Percentiles rank a stretch among this genome's conserved stretches.
These are phyloP conservation scores for Cadophora sp. DNA, from an alignment of 2,329 filamentous ascomycete genomes.

Conservation along the genomic window DNA sequence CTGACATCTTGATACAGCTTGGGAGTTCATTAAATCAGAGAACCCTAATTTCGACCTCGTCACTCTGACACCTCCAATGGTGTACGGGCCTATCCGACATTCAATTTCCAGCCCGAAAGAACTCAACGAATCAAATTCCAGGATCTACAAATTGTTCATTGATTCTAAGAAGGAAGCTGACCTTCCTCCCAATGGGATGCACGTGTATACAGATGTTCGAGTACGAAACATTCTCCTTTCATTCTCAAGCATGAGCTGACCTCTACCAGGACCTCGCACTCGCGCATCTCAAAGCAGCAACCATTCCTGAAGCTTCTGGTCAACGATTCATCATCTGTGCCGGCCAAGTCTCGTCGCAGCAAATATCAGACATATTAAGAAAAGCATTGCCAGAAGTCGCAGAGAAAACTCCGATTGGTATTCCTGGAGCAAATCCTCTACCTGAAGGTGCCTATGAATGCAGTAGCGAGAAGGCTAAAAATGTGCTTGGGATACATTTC, in stretches of 20 bases:
- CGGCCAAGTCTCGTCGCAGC: conserved; percentile 64
- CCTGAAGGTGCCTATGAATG: conserved; percentile 23
- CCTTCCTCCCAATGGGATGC: conserved; percentile 51
- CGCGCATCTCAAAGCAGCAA: conserved; percentile 64
- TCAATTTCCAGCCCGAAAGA: conserved; percentile 64
- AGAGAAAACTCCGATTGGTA: conserved; percentile 52
- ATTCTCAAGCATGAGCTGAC: background rate
- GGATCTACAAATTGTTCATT: conserved; percentile 56
- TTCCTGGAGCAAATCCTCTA: conserved; percentile 36
- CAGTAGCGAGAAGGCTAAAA: conserved; percentile 28
- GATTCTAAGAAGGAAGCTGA: conserved; percentile 58
- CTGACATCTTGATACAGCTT: conserved; percentile 52
- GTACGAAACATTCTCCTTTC: conserved; percentile 4
- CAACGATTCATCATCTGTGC: conserved; percentile 68
- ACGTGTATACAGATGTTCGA: conserved; percentile 58
- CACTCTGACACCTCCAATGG: conserved; percentile 65
- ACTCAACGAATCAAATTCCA: conserved; percentile 74
- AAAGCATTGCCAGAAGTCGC: conserved; percentile 58
- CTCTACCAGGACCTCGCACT: conserved; percentile 64
- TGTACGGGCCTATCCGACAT: conserved; percentile 67
- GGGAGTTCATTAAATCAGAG: conserved; percentile 63
- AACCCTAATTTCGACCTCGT: conserved; percentile 62
- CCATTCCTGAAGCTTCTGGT: conserved; percentile 60
- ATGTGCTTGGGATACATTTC: conserved; percentile 29
- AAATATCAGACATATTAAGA: conserved; percentile 60